A percentile compares a stretch with the other conserved stretches of the same genome.
Conservation (phyloP, 2,329 filamentous ascomycete genomes). For the Phialophora chinensis region DNA sequence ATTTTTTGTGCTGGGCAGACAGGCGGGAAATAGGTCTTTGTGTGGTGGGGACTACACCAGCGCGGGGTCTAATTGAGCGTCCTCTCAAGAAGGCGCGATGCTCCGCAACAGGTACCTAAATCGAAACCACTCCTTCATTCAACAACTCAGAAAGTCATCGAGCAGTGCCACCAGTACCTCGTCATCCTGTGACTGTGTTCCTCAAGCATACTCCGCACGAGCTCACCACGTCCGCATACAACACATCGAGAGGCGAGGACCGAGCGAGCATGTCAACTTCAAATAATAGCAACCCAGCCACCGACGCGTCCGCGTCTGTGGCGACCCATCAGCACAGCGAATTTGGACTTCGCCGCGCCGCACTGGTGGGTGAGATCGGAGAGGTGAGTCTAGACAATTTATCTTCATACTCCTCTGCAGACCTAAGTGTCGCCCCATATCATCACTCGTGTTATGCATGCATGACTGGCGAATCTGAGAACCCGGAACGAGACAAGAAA, state of each 20-base stretch:
- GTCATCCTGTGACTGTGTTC: background rate
- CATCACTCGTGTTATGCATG: background rate
- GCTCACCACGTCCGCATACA: background rate
- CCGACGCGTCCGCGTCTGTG: conserved; percentile 36
- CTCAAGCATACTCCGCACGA: background rate
- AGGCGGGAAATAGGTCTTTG: background rate
- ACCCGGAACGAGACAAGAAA: background rate
- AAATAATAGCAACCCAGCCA: conserved; percentile 2
- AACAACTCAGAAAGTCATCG: background rate
- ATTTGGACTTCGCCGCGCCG: conserved; percentile 44
- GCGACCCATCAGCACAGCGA: conserved; percentile 25
- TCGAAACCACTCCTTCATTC: background rate
- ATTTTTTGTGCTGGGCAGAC: background rate
- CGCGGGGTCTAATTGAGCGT: background rate
- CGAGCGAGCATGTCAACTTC: conserved; percentile 11
- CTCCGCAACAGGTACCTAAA: background rate
- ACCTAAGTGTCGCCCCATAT: background rate
- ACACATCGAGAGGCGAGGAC: background rate
- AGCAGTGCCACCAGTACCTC: background rate
- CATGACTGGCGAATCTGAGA: background rate
- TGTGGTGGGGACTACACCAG: background rate
- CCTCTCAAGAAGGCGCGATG: background rate
- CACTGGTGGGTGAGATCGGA: conserved; percentile 37
- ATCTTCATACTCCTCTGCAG: background rate
- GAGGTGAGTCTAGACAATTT: conserved; percentile 30